Conservation (phyloP, 148 eudicot genomes). For the Cornus kousa region DNA sequence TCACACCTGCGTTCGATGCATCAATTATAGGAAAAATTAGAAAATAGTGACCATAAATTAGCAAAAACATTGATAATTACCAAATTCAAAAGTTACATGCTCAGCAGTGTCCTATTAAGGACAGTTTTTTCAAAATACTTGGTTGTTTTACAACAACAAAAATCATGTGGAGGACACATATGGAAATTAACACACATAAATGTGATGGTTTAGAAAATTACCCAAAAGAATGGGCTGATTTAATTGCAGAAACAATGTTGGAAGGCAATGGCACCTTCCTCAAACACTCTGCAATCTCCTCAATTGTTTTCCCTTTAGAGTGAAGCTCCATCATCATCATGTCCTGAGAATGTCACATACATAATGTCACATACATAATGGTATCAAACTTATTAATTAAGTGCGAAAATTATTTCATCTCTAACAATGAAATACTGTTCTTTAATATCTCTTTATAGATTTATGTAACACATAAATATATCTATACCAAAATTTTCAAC, state of each 20-base stretch:
- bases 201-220: constrained; percentile 14
- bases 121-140: too few species aligned
- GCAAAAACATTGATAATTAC: too few species aligned
- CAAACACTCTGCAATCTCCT: constrained; percentile 49
- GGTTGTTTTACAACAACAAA: too few species aligned
- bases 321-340: constrained; percentile 71
- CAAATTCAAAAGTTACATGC: too few species aligned
- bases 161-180: too few species aligned
- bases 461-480: not conserved
- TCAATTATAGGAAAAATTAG: not conserved
- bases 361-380: not conserved
- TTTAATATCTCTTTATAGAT: not conserved
- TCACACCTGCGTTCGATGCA: constrained; percentile 43
- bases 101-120: too few species aligned
- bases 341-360: constrained; percentile 37
- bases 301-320: constrained; percentile 52
- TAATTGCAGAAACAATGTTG: constrained; percentile 61
- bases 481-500: too few species aligned
- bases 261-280: constrained; percentile 65
- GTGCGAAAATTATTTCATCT: not conserved
- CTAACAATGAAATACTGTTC: not conserved
- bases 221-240: constrained; percentile 67
- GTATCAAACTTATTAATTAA: not conserved
- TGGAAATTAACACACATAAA: not conserved
- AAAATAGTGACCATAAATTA: too few species aligned